A percentile compares a stretch with the other conserved stretches of the same genome.
Conservation (phyloP, 2,329 filamentous ascomycete genomes). For the Fusarium miscanthi region DNA sequence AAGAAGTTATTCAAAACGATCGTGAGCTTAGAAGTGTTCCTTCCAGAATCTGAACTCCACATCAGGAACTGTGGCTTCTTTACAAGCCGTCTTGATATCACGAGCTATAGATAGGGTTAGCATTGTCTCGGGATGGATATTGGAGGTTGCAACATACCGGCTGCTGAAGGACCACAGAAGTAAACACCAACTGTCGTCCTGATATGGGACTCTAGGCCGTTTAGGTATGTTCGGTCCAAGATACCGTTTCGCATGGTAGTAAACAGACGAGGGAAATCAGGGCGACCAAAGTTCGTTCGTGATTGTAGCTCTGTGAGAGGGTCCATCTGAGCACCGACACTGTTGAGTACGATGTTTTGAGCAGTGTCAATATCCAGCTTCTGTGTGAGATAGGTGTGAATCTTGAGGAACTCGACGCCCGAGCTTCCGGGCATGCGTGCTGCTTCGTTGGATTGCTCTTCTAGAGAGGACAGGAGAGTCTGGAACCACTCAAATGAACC, state of each 20-base stretch:
- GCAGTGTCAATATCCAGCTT: constrained; percentile 90
- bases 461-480: constrained; percentile 88
- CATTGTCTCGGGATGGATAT: not conserved
- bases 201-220: constrained; percentile 79
- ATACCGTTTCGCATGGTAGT: constrained; percentile 89
- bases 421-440: constrained; percentile 74
- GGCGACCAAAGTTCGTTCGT: constrained; percentile 93
- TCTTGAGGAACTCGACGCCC: constrained; percentile 88
- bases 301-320: constrained; percentile 91
- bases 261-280: constrained; percentile 86
- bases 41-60: constrained; percentile 99
- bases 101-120: constrained; percentile 70
- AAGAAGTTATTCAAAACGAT: constrained; percentile 24
- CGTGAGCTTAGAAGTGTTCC: constrained; percentile 76
- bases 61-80: constrained; percentile 76
- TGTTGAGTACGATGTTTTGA: constrained; percentile 97
- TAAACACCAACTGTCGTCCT: constrained; percentile 94
- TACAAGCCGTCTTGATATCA: constrained; percentile 85
- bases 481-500: constrained; percentile 99
- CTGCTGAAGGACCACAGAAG: constrained; percentile 89
- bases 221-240: constrained; percentile 84
- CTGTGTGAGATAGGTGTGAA: constrained; percentile 97
- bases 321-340: constrained; percentile 86
- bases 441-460: constrained; percentile 81
- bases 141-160: constrained; percentile 57